Evolutionary conservation across 352 stramenopile species (phyloP), one percentile per base, ranked within the genome.

Genomic region (Phytophthora cactorum): DNA sequence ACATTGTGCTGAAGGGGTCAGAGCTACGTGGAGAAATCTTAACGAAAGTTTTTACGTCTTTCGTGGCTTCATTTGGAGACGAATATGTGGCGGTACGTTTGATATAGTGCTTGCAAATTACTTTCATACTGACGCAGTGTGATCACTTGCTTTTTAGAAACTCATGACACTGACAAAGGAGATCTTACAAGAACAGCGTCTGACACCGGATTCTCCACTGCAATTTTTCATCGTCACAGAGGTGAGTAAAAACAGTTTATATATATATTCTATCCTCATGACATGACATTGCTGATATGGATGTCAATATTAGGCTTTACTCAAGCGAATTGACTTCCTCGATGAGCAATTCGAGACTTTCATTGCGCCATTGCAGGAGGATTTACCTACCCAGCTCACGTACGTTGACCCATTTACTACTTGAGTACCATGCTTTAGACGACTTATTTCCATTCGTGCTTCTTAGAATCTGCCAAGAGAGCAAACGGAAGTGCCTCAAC

Each of bases 321-420:
- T 95, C 25, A 75, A 81, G 34, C 77, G 77, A 14, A 81, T 91
- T 49, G 74, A 87, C 7, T 81, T 85, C 51, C 64, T 91, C 2
- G 83, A 95, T 52, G 74, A 81, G 12, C 79, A 86, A 52, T 93
- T 92, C 43, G 74, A 89, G 5, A 44, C 52, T 1, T 34, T 80
- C 2, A 67, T 93, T 27, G 62, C 70, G 2, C 74, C 82, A 3
- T 64, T 66, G 29, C 74, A 81, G 14, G 54, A 61, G 0, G 73
- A 84, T 39, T 80, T 77, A 6, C 86, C 86, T 9, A 95, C 86
- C n/a, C 82, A 91, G 7, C 76, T 90, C 43, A 95, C 86, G 86
- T 92, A 78, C 57, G 71, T 45, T 3, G 10, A 58, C 36, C 11
- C 5, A 29, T 32, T 46, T 14, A 10, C 54, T 36, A 25, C 54